Evolutionary conservation across 1,284 basidiomycete genomes (phyloP), one percentile per base, ranked within the genome.

Genomic region (Prillingera fragicola): DNA sequence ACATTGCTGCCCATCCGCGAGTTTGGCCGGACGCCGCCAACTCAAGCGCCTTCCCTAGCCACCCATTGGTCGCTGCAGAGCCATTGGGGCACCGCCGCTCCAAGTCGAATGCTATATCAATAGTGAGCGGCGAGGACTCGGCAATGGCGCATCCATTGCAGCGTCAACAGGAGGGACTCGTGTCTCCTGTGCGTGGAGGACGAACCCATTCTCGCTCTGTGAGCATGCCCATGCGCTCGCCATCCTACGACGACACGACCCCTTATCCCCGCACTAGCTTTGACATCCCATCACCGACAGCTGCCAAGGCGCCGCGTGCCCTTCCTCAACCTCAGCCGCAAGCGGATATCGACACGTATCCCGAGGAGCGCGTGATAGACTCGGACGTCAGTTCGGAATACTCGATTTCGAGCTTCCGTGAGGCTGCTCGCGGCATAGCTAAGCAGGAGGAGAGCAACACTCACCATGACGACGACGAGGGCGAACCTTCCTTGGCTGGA

Each of bases 141-240:
- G 18, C 15, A 18, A 33, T n/a, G 32, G 21, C 39, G 23, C 24
- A 15, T 31, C 5, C 5, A 31, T 31, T n/a, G 29, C n/a, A n/a
- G n/a, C n/a, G n/a, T n/a, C n/a, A n/a, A n/a, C n/a, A n/a, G n/a
- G n/a, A n/a, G n/a, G n/a, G n/a, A n/a, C n/a, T n/a, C n/a, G n/a
- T n/a, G n/a, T n/a, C n/a, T n/a, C n/a, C n/a, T n/a, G n/a, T n/a
- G n/a, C n/a, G n/a, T 31, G 14, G 29, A 31, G n/a, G 29, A 33
- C 27, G 33, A 5, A 40, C 47, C 4, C 65, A 68, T 39, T 44
- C 49, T 26, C 59, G 65, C 14, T 66, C 63, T 1, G 50, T 54
- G 4, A 61, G 58, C 35, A 42, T 66, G 57, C 65, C 65, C 4
- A 41, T 53, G 38, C 42, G 57, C 5, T 35, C 41, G 19, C 28